Percentiles rank a stretch among this genome's conserved stretches.
phyloP scores from a whole-genome alignment of 208 protist genomes.

The Polymyxa betae region DNA sequence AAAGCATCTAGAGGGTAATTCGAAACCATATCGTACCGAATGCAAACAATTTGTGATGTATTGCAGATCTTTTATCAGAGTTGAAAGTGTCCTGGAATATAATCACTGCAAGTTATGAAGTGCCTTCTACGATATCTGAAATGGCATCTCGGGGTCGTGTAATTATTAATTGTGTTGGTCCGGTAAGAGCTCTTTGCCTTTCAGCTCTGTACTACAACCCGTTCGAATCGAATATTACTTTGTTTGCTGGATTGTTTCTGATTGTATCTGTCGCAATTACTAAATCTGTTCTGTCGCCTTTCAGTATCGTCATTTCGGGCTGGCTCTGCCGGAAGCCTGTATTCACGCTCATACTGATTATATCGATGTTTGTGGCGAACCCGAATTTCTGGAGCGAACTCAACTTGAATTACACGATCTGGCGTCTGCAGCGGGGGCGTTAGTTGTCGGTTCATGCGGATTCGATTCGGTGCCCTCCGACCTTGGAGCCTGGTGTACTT shows the following conservation, averaged over 20 bases:
- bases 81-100: not conserved
- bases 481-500: constrained; percentile 10
- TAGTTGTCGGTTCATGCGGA: constrained; percentile 40
- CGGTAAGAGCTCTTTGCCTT: not conserved
- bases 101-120: not conserved
- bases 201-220: too few relatives aligned
- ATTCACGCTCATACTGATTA: constrained; percentile 38
- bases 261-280: too few relatives aligned
- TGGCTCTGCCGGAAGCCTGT: not conserved
- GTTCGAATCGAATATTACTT: too few relatives aligned
- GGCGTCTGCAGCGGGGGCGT: not conserved
- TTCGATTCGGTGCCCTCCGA: constrained; percentile 48
- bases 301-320: constrained; percentile 50
- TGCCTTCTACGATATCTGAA: not conserved
- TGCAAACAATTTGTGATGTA: not conserved
- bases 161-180: constrained; percentile 51
- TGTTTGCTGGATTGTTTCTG: too few relatives aligned
- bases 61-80: not conserved
- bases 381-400: constrained; percentile 44
- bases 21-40: not conserved
- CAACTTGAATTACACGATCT: constrained; percentile 2
- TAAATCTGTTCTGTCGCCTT: too few relatives aligned
- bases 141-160: not conserved
- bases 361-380: constrained; percentile 48
- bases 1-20: not conserved